Evolutionary conservation across 73 alveolate genomes (phyloP).

Genomic region (Stentor roeselii): DNA sequence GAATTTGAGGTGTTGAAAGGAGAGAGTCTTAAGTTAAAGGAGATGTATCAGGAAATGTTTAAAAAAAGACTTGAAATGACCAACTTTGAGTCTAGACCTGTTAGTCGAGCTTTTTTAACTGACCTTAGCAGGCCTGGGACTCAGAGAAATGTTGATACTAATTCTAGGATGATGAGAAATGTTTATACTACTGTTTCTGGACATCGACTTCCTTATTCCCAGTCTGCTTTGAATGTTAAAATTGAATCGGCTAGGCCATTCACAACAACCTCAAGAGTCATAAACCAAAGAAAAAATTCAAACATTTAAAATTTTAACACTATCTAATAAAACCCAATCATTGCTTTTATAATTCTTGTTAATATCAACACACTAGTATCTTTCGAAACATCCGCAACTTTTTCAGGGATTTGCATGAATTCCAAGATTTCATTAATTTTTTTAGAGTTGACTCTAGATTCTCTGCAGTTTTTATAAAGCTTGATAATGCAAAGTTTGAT

Average conservation of each 20-base stretch:
- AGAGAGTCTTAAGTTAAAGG: not conserved
- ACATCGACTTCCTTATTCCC: not conserved
- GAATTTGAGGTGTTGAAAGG: not conserved
- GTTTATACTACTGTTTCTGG: not conserved
- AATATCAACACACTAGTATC: not conserved
- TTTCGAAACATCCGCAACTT: not conserved
- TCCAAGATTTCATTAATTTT: not conserved
- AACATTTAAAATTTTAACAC: too few species aligned
- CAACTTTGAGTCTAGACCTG: not conserved
- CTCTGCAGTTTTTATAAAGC: too few species aligned
- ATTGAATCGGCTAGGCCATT: too few species aligned
- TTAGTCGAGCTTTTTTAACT: not conserved
- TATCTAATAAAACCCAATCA: too few species aligned
- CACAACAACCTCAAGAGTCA: too few species aligned
- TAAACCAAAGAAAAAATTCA: too few species aligned
- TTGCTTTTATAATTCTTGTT: not conserved
- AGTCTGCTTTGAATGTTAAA: too few species aligned
- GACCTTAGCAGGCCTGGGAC: conserved; percentile 7
- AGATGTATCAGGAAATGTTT: not conserved
- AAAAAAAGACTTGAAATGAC: conserved; percentile 11
- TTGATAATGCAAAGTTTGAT: too few species aligned
- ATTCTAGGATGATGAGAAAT: not conserved
- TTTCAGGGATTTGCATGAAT: not conserved
- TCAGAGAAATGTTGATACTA: not conserved
- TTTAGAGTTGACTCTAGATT: too few species aligned